Evolutionary conservation across 768 basidiomycete species (phyloP).

Genomic region (Lentinula sp.): DNA sequence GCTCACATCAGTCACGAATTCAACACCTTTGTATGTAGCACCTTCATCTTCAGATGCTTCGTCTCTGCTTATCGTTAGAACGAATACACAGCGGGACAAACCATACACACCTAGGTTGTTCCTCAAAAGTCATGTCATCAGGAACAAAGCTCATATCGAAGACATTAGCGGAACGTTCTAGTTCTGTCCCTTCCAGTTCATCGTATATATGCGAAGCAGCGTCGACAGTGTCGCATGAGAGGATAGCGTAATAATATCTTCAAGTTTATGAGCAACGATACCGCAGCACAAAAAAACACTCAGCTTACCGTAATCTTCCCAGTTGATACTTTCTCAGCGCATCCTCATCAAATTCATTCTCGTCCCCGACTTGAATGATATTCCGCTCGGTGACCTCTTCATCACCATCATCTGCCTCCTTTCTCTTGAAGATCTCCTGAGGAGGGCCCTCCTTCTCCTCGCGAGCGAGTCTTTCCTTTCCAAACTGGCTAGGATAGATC

Average conservation of each 20-base stretch:
- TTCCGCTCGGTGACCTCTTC: slow-evolving; percentile 61
- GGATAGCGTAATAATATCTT: slow-evolving; percentile 94
- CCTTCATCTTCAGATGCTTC: slow-evolving; percentile 61
- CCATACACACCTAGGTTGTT: slow-evolving; percentile 55
- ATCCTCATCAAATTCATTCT: slow-evolving; percentile 82
- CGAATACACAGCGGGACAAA: not conserved
- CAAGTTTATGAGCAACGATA: not conserved
- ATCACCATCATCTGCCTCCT: slow-evolving; percentile 24
- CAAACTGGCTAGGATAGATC: slow-evolving; percentile 92
- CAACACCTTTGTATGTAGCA: slow-evolving; percentile 63
- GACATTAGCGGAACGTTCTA: slow-evolving; percentile 94
- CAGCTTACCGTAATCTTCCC: slow-evolving; percentile 76
- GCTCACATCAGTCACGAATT: slow-evolving; percentile 90
- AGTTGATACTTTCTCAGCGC: slow-evolving; percentile 88
- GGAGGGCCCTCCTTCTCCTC: slow-evolving; percentile 94
- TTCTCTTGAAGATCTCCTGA: slow-evolving; percentile 68
- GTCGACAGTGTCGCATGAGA: slow-evolving; percentile 75
- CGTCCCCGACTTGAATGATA: slow-evolving; percentile 61
- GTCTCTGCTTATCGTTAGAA: slow-evolving; percentile 47
- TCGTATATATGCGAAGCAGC: slow-evolving; percentile 75
- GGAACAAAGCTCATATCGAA: slow-evolving; percentile 95
- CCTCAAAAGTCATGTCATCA: slow-evolving; percentile 80
- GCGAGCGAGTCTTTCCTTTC: slow-evolving; percentile 74
- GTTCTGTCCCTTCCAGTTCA: slow-evolving; percentile 91
- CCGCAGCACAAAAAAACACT: not conserved